Base-by-base conservation (phyloP, 345 rosid species). In the Pugionium dolabratum region DNA sequence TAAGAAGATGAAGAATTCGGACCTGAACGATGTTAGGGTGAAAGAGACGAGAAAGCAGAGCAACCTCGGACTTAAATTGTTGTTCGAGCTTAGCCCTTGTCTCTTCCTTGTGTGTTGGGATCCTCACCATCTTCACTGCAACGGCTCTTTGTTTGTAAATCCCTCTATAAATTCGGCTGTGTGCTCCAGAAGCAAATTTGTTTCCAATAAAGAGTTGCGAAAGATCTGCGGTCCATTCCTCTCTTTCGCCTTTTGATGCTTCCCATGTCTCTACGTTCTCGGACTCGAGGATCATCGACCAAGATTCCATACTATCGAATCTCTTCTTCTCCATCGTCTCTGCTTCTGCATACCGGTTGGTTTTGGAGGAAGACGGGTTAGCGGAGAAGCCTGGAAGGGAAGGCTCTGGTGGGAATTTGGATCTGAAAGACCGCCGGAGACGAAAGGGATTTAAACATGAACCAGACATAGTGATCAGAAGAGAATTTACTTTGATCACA, bases 131-230 rank as follows among this genome's bases (percentile, higher is more conserved):
- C 78, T 94, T 94, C 53, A 94, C 92, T 0, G 97, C 99, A 10
- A 94, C 99, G 1, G 99, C 96, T 75, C 96, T 86, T 78, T 94
- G 99, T 83, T 86, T 94, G 44, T 94, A 94, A 78, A 94, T 94
- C 3, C 99, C 99, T 4, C 99, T 80, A 32, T 94, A 94, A 36
- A 94, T 90, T 78, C 99, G 75, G 6, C 89, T 83, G 34, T 94
- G 96, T 33, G 99, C 97, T 0, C 99, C 99, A 0, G 97, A 94
- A n/a, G 99, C 99, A 36, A 94, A 94, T 78, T 90, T 94, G 81
- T 94, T 94, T 2, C 99, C 99, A 9, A 94, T 94, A 49, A 94
- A 94, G 31, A 94, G 67, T 78, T 94, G 99, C 0, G 99, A 94
- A 29, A 90, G 96, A 75, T 94, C 99, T 18, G 97, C 99, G 0